phyloP scores from a whole-genome alignment of 331 rosid species.

The Spiraea crenata region DNA sequence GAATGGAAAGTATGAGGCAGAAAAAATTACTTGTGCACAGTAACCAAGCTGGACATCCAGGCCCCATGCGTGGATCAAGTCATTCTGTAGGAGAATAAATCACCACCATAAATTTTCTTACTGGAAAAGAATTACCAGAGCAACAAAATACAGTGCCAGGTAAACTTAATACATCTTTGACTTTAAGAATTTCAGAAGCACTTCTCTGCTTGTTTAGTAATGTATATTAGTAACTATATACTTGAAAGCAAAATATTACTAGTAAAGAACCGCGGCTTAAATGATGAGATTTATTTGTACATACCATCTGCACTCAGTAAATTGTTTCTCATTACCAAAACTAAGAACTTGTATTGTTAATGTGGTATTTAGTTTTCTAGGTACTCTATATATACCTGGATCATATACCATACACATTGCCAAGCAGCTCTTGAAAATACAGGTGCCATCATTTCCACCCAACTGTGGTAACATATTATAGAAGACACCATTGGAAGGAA shows the following conservation, averaged over 20 bases:
- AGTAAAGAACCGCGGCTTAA: background rate
- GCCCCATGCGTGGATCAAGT: constrained; percentile 97
- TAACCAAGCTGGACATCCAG: constrained; percentile 85
- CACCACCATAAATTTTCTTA: background rate
- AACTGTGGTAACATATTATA: constrained; percentile 27
- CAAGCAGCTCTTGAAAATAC: constrained; percentile 53
- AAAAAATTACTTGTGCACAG: constrained; percentile 74
- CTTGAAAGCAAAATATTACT: background rate
- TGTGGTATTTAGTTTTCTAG: background rate
- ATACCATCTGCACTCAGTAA: background rate
- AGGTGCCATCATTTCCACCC: constrained; percentile 74
- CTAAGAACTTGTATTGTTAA: background rate
- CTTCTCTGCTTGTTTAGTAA: background rate
- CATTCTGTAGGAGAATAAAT: constrained; percentile 57
- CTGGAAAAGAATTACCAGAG: background rate
- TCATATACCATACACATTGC: constrained; percentile 60
- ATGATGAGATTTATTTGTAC: background rate
- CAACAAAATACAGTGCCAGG: background rate
- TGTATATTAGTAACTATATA: background rate
- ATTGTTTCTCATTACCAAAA: background rate
- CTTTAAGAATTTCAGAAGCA: background rate
- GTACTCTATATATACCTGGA: constrained; percentile 35
- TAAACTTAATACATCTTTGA: background rate
- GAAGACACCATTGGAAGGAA: constrained; percentile 8
- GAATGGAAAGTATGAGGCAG: constrained; percentile 13